These are phyloP conservation scores for Pichia deserticola DNA, from an alignment of 805 yeast species.

Conservation along the genomic window DNA sequence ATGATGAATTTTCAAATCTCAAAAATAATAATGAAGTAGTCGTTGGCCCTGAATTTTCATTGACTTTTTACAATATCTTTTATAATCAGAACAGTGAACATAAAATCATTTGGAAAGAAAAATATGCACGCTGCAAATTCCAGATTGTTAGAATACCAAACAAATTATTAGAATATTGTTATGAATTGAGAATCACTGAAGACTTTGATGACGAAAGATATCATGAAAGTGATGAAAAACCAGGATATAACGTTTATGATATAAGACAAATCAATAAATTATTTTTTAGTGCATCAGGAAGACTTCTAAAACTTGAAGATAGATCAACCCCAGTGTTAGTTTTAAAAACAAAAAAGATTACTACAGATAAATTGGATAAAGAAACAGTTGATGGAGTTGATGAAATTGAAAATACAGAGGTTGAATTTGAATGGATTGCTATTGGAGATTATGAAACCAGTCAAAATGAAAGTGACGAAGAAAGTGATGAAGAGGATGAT, in stretches of 20 bases:
- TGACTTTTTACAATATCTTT: slow-evolving; percentile 56
- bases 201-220: slow-evolving; percentile 64
- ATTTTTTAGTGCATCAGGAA: slow-evolving; percentile 67
- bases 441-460: slow-evolving; percentile 34
- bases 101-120: slow-evolving; percentile 67
- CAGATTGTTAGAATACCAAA: slow-evolving; percentile 29
- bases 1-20: slow-evolving; percentile 18
- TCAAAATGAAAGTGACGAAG: slow-evolving; percentile 19
- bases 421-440: slow-evolving; percentile 41
- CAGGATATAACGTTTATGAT: slow-evolving; percentile 29
- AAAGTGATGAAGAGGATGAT: slow-evolving; percentile 31
- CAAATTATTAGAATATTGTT: slow-evolving; percentile 28
- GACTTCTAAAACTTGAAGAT: slow-evolving; percentile 53
- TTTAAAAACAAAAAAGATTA: slow-evolving; percentile 36
- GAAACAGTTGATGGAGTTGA: slow-evolving; percentile 4
- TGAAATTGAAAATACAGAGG: slow-evolving; percentile 9
- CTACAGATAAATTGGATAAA: slow-evolving; percentile 12
- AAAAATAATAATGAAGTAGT: slow-evolving; percentile 14
- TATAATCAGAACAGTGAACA: slow-evolving; percentile 38
- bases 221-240: slow-evolving; percentile 51
- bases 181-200: slow-evolving; percentile 44
- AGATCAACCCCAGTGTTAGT: slow-evolving; percentile 60
- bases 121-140: slow-evolving; percentile 49
- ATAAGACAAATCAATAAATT: slow-evolving; percentile 40
- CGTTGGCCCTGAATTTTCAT: slow-evolving; percentile 55